These are phyloP conservation scores for Fusarium sp. DNA, from an alignment of 2,329 filamentous ascomycete genomes.

Conservation along the genomic window DNA sequence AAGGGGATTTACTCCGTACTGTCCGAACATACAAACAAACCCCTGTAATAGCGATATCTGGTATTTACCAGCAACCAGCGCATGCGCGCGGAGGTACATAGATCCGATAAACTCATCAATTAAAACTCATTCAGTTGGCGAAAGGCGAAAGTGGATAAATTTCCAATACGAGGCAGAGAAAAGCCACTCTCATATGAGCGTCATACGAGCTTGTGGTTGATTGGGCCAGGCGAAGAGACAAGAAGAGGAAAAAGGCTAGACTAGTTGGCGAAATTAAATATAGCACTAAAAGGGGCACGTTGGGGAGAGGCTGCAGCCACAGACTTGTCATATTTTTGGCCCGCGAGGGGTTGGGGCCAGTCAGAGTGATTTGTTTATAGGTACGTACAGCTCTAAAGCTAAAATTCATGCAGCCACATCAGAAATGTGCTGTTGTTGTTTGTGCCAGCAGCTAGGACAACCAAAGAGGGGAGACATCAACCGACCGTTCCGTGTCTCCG, in stretches of 20 bases:
- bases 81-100: slow-evolving; percentile 14
- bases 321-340: slow-evolving; percentile 2
- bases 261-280: slow-evolving; percentile 21
- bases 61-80: background rate
- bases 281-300: slow-evolving; percentile 11
- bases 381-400: slow-evolving; percentile 7
- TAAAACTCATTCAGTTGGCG: too few species aligned
- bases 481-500: slow-evolving; percentile 21
- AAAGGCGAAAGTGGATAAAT: background rate
- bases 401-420: slow-evolving; percentile 27
- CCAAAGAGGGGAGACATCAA: slow-evolving; percentile 4
- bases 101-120: background rate
- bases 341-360: slow-evolving; percentile 27
- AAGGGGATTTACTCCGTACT: too few species aligned
- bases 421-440: background rate
- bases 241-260: background rate
- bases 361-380: background rate
- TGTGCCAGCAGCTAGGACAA: background rate
- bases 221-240: slow-evolving; percentile 30
- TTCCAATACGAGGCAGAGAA: slow-evolving; percentile 27
- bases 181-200: background rate
- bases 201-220: slow-evolving; percentile 33
- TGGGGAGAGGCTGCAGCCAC: slow-evolving; percentile 19
- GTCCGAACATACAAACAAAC: too few species aligned
- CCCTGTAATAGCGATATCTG: too few species aligned